These are phyloP conservation scores for Globisporangium polare DNA, from an alignment of 352 stramenopile genomes.

Conservation along the genomic window DNA sequence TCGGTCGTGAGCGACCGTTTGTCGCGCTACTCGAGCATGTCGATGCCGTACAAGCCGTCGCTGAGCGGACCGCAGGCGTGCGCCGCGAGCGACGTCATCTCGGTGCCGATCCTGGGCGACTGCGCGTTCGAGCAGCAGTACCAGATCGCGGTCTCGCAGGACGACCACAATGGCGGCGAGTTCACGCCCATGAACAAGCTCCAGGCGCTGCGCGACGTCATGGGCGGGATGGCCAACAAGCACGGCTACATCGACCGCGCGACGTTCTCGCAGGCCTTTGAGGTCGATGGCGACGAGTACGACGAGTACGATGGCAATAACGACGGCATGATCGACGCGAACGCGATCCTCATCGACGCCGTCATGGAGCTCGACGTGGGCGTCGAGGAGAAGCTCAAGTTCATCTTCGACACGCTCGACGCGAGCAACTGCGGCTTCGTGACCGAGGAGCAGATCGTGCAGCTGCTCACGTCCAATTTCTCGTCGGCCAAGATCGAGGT, in stretches of 20 bases:
- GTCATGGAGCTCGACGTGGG: constrained; percentile 73
- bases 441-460: constrained; percentile 55
- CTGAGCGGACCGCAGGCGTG: constrained; percentile 18
- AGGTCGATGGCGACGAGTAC: constrained; percentile 51
- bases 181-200: constrained; percentile 58
- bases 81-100: constrained; percentile 39
- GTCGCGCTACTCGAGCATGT: constrained; percentile 48
- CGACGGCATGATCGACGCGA: constrained; percentile 60
- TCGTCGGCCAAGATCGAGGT: constrained; percentile 65
- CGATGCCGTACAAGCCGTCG: constrained; percentile 46
- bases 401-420: constrained; percentile 85
- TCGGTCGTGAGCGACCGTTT: constrained; percentile 51
- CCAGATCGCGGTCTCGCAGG: constrained; percentile 58
- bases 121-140: constrained; percentile 69
- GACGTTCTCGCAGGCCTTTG: constrained; percentile 76
- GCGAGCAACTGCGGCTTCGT: constrained; percentile 44
- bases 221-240: constrained; percentile 61
- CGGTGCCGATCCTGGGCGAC: constrained; percentile 65
- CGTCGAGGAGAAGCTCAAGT: constrained; percentile 71
- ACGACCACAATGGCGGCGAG: constrained; percentile 20
- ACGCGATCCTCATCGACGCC: constrained; percentile 78
- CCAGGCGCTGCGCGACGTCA: constrained; percentile 68
- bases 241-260: constrained; percentile 62
- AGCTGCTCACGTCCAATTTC: constrained; percentile 73
- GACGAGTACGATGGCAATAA: constrained; percentile 44